Evolutionary conservation across 257 asterid species (phyloP), one percentile per base, ranked within the genome.

Genomic region (Solanum gracilifrons): DNA sequence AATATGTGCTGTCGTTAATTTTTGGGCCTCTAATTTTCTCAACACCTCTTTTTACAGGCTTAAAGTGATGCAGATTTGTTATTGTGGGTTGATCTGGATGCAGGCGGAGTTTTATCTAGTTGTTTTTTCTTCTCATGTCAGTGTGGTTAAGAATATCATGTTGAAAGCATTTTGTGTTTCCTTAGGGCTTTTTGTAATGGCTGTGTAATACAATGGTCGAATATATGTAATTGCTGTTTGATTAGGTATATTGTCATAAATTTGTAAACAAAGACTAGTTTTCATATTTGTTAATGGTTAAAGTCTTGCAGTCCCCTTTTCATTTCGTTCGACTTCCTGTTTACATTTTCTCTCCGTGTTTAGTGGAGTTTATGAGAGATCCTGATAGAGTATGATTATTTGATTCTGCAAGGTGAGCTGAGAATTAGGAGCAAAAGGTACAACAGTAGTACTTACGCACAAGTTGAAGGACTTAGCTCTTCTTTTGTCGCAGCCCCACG

Each of bases 51-150:
- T 89, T 85, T 83, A 87, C 97, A 95, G 97, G 96, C 95, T 25
- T 94, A 88, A 90, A 83, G 86, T 79, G 88, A 88, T 69, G 85
- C 82, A 90, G 89, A 46, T 87, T 84, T 86, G 90, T 89, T 88
- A 80, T 83, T 85, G 89, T 66, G 90, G 89, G 88, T 87, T 85
- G 92, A 88, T 89, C 90, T 93, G 94, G 92, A 90, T 85, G 94
- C 95, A 88, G 93, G 89, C 87, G 87, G 90, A 91, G 85, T 91
- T 92, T 92, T 90, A 87, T 92, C 91, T 90, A 88, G 94, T 90
- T 46, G 10, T 46, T 80, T 43, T 86, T 31, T 23, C 82, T 86
- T 48, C 55, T 36, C 88, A 72, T 72, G 72, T 86, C 73, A 8
- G 87, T 85, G 87, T 85, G 88, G 84, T 86, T 86, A 48, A 48